These are phyloP conservation scores for Coemansia sp. DNA, from an alignment of 192 early-diverging fungal genomes.

Conservation along the genomic window DNA sequence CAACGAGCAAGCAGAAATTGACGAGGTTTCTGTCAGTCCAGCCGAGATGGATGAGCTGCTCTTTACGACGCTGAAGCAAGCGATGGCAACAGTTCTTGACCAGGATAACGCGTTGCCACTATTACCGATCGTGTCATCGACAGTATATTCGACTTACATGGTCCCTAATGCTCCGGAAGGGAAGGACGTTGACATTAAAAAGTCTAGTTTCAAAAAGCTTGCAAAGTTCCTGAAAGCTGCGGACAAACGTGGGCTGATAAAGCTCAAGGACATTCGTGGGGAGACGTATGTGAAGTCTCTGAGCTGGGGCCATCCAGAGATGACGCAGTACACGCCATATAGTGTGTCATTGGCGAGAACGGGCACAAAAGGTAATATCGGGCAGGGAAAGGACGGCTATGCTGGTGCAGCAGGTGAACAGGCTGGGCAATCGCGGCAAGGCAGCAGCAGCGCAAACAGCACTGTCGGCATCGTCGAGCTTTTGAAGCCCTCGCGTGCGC, in stretches of 20 bases:
- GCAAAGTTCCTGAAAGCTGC: constrained; percentile 85
- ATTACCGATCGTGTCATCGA: constrained; percentile 74
- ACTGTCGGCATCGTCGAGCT: constrained; percentile 54
- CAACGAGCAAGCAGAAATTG: background rate
- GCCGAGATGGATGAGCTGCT: constrained; percentile 78
- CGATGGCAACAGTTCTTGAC: constrained; percentile 67
- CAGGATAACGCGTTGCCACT: constrained; percentile 54
- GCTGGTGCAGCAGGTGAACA: background rate
- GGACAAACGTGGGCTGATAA: constrained; percentile 81
- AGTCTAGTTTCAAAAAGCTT: constrained; percentile 83
- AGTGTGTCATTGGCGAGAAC: constrained; percentile 2
- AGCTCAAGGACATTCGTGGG: constrained; percentile 73
- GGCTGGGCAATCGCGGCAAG: background rate
- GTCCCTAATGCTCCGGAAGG: constrained; percentile 64
- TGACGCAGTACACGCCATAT: constrained; percentile 37
- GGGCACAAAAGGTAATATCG: background rate
- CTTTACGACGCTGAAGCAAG: constrained; percentile 67
- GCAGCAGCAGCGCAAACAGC: background rate
- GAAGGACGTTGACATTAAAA: constrained; percentile 74
- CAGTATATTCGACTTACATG: constrained; percentile 76
- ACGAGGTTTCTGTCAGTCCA: constrained; percentile 4
- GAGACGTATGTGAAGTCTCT: constrained; percentile 45
- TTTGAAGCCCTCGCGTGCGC: constrained; percentile 54
- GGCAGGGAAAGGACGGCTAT: background rate
- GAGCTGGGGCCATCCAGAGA: constrained; percentile 31